Percentiles rank a stretch among this genome's conserved stretches.
These are phyloP conservation scores for Cryptosporidium sp. DNA, from an alignment of 169 alveolate species.

Conservation along the genomic window DNA sequence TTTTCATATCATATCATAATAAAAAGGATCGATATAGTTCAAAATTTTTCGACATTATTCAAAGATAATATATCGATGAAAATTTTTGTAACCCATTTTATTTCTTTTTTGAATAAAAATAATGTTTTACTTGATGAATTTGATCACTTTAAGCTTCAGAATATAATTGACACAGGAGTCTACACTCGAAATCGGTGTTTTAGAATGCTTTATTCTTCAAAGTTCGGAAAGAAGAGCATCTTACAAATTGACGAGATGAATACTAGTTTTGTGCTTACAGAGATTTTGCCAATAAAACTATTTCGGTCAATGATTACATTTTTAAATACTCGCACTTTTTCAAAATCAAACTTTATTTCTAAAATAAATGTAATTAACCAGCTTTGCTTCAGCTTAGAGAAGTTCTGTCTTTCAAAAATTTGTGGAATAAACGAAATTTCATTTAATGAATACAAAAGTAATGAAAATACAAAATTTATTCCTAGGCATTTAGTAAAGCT, in stretches of 20 bases:
- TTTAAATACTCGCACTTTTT: not conserved
- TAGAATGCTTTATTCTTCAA: conserved; percentile 74
- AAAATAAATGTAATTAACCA: not conserved
- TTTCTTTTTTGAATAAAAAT: conserved; percentile 11
- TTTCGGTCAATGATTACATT: conserved; percentile 69
- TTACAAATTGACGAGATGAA: conserved; percentile 48
- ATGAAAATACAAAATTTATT: not conserved
- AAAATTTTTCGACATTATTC: conserved; percentile 56
- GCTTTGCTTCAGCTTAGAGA: not conserved
- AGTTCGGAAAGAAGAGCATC: conserved; percentile 38
- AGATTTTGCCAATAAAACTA: conserved; percentile 17
- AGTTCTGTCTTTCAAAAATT: not conserved
- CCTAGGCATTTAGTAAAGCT: conserved; percentile 39
- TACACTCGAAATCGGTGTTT: conserved; percentile 77
- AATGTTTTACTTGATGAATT: not conserved
- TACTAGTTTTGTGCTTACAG: not conserved
- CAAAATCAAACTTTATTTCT: conserved; percentile 10
- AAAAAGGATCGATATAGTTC: conserved; percentile 24
- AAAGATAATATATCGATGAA: conserved; percentile 39
- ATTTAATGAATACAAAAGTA: not conserved
- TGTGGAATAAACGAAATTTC: not conserved
- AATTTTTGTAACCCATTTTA: conserved; percentile 22
- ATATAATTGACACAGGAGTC: conserved; percentile 75
- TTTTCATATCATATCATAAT: conserved; percentile 77
- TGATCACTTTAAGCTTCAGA: conserved; percentile 3